These are phyloP conservation scores for Leccinum pachyderme DNA, from an alignment of 1,284 basidiomycete genomes.

Conservation along the genomic window DNA sequence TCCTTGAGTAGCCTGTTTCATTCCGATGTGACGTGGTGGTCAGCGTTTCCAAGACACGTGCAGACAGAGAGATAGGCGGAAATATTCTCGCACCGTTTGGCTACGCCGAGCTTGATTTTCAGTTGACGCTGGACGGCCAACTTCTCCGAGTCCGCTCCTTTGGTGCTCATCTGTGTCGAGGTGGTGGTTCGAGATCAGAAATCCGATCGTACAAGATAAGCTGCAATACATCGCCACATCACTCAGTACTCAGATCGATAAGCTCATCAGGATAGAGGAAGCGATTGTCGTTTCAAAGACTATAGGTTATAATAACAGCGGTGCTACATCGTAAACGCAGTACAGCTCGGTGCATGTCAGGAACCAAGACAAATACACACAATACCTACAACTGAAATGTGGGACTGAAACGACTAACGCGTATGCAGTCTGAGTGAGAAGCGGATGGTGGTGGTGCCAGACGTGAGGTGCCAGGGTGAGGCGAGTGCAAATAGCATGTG, in stretches of 20 bases:
- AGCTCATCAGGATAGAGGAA: conserved; percentile 3
- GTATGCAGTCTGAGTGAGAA: conserved; percentile 21
- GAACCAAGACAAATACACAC: conserved; percentile 29
- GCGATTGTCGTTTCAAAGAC: conserved; percentile 21
- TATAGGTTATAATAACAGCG: conserved; percentile 28
- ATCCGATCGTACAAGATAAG: conserved; percentile 2
- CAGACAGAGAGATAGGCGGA: conserved; percentile 17
- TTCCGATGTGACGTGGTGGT: conserved; percentile 31
- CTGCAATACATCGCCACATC: background rate
- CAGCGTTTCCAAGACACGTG: conserved; percentile 8
- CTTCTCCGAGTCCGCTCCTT: conserved; percentile 14
- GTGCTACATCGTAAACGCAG: conserved; percentile 34
- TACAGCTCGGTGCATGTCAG: conserved; percentile 31
- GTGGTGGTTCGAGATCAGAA: conserved; percentile 12
- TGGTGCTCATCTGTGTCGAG: conserved; percentile 4
- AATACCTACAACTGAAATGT: conserved; percentile 32
- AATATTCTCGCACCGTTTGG: conserved; percentile 57
- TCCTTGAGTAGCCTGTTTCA: conserved; percentile 70
- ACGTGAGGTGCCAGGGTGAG: conserved; percentile 22
- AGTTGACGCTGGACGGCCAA: conserved; percentile 60
- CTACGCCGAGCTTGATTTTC: conserved; percentile 76
- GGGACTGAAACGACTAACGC: conserved; percentile 26
- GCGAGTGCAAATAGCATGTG: conserved; percentile 17
- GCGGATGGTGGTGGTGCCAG: conserved; percentile 25
- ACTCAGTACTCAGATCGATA: conserved; percentile 9